Evolutionary conservation across 371 early-diverging fungal genomes (phyloP).

Genomic region (Zychaea mexicana): DNA sequence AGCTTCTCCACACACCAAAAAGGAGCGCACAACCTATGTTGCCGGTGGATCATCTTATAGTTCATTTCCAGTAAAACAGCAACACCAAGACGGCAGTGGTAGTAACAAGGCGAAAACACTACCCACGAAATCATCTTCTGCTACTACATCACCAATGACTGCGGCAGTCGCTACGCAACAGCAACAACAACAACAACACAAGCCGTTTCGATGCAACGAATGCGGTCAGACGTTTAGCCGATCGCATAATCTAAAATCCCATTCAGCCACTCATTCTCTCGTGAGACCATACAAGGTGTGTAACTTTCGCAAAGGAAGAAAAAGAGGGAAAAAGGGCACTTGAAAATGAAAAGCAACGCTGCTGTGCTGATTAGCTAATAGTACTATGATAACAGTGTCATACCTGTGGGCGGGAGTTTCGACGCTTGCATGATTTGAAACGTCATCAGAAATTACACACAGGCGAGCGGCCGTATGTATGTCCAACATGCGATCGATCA

Average conservation of each 20-base stretch:
- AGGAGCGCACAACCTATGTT: background rate
- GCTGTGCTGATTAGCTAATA: too few species aligned
- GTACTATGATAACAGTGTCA: slow-evolving; percentile 47
- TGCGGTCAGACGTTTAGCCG: slow-evolving; percentile 45
- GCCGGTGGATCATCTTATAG: background rate
- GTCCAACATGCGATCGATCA: slow-evolving; percentile 56
- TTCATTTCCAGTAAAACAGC: background rate
- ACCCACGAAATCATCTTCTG: background rate
- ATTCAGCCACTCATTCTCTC: slow-evolving; percentile 46
- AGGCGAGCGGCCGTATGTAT: slow-evolving; percentile 62
- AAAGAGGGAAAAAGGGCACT: too few species aligned
- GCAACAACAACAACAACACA: background rate
- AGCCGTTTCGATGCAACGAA: slow-evolving; percentile 32
- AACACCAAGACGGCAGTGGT: too few species aligned
- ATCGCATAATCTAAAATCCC: slow-evolving; percentile 49
- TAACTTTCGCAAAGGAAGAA: background rate
- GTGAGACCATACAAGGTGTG: slow-evolving; percentile 46
- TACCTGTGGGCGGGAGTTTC: slow-evolving; percentile 46
- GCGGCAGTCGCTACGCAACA: background rate
- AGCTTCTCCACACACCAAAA: background rate
- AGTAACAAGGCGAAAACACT: background rate
- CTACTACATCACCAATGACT: background rate
- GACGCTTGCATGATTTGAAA: slow-evolving; percentile 64
- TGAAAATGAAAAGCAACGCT: too few species aligned
- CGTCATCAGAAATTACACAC: slow-evolving; percentile 65